phyloP scores from a whole-genome alignment of 345 rosid genomes.

The Jatropha curcas region DNA sequence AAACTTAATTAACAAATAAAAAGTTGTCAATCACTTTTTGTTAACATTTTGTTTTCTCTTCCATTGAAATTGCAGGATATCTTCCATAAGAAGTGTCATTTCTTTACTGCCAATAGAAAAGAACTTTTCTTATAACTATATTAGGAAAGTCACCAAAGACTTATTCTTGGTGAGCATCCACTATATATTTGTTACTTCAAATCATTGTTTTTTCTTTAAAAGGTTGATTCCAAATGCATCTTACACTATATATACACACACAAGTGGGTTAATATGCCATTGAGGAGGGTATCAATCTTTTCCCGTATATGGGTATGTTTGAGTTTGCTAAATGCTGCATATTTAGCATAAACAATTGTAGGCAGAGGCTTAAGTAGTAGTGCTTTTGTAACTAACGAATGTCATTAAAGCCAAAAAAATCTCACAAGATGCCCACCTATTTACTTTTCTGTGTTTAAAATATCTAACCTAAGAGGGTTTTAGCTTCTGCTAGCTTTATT shows the following conservation, averaged over 20 bases:
- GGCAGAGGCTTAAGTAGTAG: conserved; percentile 11
- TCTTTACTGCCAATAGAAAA: neutral
- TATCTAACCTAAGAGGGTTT: conserved; percentile 15
- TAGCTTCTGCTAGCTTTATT: conserved; percentile 40
- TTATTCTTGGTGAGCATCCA: conserved; percentile 17
- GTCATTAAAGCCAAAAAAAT: conserved; percentile 14
- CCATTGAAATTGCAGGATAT: conserved; percentile 3
- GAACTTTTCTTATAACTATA: neutral
- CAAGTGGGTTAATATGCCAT: conserved; percentile 1
- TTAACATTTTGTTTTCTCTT: neutral
- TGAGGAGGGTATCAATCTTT: conserved; percentile 44
- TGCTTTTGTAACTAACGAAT: conserved; percentile 26
- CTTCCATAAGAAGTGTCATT: conserved; percentile 24
- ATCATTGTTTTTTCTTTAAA: conserved; percentile 3
- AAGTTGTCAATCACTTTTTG: too few relatives aligned
- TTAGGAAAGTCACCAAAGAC: conserved; percentile 21
- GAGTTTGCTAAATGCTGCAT: conserved; percentile 22
- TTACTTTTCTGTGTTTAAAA: conserved; percentile 20
- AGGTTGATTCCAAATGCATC: conserved; percentile 21
- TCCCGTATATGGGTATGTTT: conserved; percentile 9
- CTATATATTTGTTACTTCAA: neutral
- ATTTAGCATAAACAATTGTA: conserved; percentile 22
- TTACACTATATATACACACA: neutral
- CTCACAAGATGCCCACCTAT: conserved; percentile 40
- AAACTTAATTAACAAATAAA: too few relatives aligned